Evolutionary conservation across 148 eudicot genomes (phyloP), one percentile per base, ranked within the genome.

Genomic region (Camellia lanceoleosa): DNA sequence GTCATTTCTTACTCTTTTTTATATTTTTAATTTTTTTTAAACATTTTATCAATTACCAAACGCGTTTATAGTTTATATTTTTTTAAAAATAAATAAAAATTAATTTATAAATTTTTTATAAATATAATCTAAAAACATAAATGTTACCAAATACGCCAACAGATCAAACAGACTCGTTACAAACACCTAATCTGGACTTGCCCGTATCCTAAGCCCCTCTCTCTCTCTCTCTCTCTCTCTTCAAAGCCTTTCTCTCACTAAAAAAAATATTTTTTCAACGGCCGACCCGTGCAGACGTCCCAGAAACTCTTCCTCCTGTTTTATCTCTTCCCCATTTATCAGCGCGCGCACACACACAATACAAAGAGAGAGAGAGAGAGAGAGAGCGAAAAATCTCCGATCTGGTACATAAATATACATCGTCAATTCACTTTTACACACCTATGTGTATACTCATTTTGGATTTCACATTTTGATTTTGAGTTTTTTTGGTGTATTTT

Each of bases 201-300:
- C 61, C 46, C 61, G 76, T n/a, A 73, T 6, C 43, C 2, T 13
- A 15, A 3, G 16, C n/a, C 7, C 0, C 56, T 7, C 38, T 11
- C 74, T 20, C 74, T 19, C 61, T 52, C 60, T 12, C 43, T 11
- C 13, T 19, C 56, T n/a, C 61, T 58, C 61, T 58, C 16, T 58
- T 58, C 3, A 58, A 10, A 10, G 12, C 41, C 55, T 62, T 20
- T 64, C 59, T 49, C 70, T 76, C 70, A 20, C 70, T 64, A 23
- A 42, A 78, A 65, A 66, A 9, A 49, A 54, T 72, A 64, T 41
- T 56, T 56, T 67, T 52, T 78, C 80, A 80, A 80, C 74, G 83
- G 78, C 79, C 68, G 74, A 80, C 73, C 79, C 66, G 74, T 43
- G 83, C 79, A 44, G 74, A 75, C 74, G 83, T 78, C 55, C 10